These are phyloP conservation scores for Miscanthus lutarioriparius DNA, from an alignment of 176 grass and related monocot genomes.

Conservation along the genomic window DNA sequence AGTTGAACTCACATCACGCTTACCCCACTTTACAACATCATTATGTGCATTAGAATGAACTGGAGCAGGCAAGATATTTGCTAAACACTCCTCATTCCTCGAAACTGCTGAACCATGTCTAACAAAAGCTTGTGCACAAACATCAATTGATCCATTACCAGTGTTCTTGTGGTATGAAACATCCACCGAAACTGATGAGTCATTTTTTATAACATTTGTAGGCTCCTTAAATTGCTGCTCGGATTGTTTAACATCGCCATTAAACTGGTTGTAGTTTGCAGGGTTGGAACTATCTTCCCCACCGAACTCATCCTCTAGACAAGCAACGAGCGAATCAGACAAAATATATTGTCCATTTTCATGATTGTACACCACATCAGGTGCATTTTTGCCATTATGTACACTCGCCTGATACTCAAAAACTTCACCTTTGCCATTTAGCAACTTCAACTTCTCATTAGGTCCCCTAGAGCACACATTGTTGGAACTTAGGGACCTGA, in stretches of 20 bases:
- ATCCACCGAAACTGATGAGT: slow-evolving; percentile 24
- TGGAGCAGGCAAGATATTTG: neutral
- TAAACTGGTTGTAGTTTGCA: slow-evolving; percentile 17
- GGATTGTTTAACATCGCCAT: slow-evolving; percentile 22
- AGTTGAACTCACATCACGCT: slow-evolving; percentile 5
- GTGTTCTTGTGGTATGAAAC: slow-evolving; percentile 8
- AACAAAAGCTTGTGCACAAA: slow-evolving; percentile 15
- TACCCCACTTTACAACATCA: neutral
- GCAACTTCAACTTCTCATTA: slow-evolving; percentile 35
- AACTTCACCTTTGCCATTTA: slow-evolving; percentile 32
- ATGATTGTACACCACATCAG: slow-evolving; percentile 52
- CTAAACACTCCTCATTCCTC: slow-evolving; percentile 1
- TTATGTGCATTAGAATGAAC: slow-evolving; percentile 27
- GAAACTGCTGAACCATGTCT: slow-evolving; percentile 14
- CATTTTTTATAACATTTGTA: slow-evolving; percentile 33
- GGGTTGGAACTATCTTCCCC: slow-evolving; percentile 42
- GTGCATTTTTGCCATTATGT: slow-evolving; percentile 25
- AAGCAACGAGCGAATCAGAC: slow-evolving; percentile 74
- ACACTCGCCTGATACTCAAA: slow-evolving; percentile 30
- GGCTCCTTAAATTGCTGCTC: slow-evolving; percentile 23
- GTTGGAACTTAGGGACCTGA: no score
- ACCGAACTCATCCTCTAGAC: slow-evolving; percentile 77
- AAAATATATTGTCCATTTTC: slow-evolving; percentile 65
- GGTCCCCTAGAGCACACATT: slow-evolving; percentile 37
- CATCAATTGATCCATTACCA: slow-evolving; percentile 20